These are phyloP conservation scores for Eimeria necatrix DNA, from an alignment of 169 alveolate genomes.

Conservation along the genomic window DNA sequence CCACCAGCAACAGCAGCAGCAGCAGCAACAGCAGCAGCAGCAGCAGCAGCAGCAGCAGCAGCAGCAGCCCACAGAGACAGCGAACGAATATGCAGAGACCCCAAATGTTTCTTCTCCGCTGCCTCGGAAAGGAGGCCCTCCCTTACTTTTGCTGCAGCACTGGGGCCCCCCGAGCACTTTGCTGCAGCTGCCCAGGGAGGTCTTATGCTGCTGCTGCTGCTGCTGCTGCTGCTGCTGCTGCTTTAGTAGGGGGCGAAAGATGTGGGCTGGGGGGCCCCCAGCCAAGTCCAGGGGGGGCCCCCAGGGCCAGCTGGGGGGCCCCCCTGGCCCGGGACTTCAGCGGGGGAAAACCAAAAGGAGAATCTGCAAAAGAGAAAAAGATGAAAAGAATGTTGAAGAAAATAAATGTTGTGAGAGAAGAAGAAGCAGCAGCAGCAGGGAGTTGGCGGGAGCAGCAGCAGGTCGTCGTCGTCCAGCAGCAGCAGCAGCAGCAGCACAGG, in stretches of 20 bases:
- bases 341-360: constrained; percentile 51
- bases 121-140: neutral
- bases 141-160: too few relatives aligned
- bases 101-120: neutral
- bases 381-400: constrained; percentile 25
- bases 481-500: constrained; percentile 21
- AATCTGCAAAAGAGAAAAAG: constrained; percentile 46
- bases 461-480: too few relatives aligned
- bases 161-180: too few relatives aligned
- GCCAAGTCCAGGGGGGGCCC: neutral
- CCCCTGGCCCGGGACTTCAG: neutral
- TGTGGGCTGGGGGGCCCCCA: too few relatives aligned
- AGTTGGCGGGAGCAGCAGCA: neutral
- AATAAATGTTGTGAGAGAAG: neutral
- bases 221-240: too few relatives aligned
- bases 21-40: neutral
- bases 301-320: neutral
- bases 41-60: neutral
- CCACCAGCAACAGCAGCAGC: neutral
- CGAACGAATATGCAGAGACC: neutral
- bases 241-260: too few relatives aligned
- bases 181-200: too few relatives aligned
- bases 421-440: neutral
- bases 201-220: too few relatives aligned
- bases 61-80: neutral